Evolutionary conservation across 805 yeast genomes (phyloP).

Genomic region (Yarrowia bubula): DNA sequence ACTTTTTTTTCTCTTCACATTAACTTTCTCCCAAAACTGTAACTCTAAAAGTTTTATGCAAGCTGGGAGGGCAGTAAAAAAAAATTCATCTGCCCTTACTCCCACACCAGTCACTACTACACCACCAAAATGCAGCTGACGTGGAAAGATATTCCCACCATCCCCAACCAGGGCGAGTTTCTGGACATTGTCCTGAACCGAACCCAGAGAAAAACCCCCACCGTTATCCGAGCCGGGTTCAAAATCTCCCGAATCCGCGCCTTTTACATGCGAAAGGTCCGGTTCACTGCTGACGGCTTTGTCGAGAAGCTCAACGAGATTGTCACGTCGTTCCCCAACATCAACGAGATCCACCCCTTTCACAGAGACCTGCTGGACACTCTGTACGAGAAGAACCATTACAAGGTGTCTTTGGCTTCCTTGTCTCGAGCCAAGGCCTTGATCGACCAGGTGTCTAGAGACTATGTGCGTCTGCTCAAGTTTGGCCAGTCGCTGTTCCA

Average conservation of each 20-base stretch:
- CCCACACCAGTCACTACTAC: neutral
- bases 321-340: conserved; percentile 87
- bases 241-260: conserved; percentile 94
- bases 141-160: conserved; percentile 97
- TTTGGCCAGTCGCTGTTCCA: conserved; percentile 98
- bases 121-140: conserved; percentile 75
- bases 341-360: conserved; percentile 97
- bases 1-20: neutral
- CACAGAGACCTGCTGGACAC: conserved; percentile 98
- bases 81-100: neutral
- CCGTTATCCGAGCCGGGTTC: conserved; percentile 97
- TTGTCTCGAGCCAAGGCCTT: conserved; percentile 89
- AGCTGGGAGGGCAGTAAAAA: neutral
- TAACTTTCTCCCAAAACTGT: neutral
- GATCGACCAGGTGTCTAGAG: conserved; percentile 94
- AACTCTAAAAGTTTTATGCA: conserved; percentile 21
- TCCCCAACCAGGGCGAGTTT: conserved; percentile 87
- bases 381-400: conserved; percentile 95
- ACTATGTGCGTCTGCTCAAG: conserved; percentile 87
- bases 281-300: conserved; percentile 94
- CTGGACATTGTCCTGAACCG: conserved; percentile 95
- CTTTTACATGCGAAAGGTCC: conserved; percentile 97
- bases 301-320: conserved; percentile 86
- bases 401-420: conserved; percentile 93
- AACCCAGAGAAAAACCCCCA: conserved; percentile 98